Evolutionary conservation across 192 early-diverging fungal genomes (phyloP).

Genomic region (Coemansia biformis): DNA sequence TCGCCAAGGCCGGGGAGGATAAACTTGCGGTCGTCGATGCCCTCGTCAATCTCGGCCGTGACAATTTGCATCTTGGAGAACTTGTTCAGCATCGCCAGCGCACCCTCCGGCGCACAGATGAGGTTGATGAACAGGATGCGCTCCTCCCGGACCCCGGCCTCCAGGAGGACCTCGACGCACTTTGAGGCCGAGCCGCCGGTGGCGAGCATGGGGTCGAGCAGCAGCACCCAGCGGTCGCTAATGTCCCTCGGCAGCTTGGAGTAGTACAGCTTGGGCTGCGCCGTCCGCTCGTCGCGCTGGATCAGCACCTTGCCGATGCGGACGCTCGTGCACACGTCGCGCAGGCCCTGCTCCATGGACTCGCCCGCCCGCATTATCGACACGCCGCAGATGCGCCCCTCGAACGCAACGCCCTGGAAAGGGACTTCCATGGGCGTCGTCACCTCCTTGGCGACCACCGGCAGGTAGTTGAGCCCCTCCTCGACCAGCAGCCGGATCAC

Average conservation of each 20-base stretch:
- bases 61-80: slow-evolving; percentile 83
- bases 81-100: slow-evolving; percentile 59
- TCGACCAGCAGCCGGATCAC: slow-evolving; percentile 86
- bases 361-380: slow-evolving; percentile 98
- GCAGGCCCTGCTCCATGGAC: slow-evolving; percentile 79
- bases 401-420: slow-evolving; percentile 69
- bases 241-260: slow-evolving; percentile 89
- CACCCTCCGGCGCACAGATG: slow-evolving; percentile 81
- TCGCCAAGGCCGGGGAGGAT: slow-evolving; percentile 90
- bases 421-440: slow-evolving; percentile 71
- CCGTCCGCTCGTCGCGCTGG: slow-evolving; percentile 92
- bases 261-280: slow-evolving; percentile 85
- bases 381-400: slow-evolving; percentile 87
- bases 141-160: slow-evolving; percentile 78
- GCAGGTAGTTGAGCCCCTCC: slow-evolving; percentile 89
- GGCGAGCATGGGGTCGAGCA: slow-evolving; percentile 96
- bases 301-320: slow-evolving; percentile 95
- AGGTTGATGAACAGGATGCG: slow-evolving; percentile 89
- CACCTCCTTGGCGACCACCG: slow-evolving; percentile 73
- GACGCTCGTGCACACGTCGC: slow-evolving; percentile 81
- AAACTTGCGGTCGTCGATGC: slow-evolving; percentile 77
- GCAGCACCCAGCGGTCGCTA: slow-evolving; percentile 69
- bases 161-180: slow-evolving; percentile 82
- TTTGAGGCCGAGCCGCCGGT: slow-evolving; percentile 93
- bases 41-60: slow-evolving; percentile 78